These are phyloP conservation scores for Acrasis kona DNA, from an alignment of 78 protist species.

Conservation along the genomic window DNA sequence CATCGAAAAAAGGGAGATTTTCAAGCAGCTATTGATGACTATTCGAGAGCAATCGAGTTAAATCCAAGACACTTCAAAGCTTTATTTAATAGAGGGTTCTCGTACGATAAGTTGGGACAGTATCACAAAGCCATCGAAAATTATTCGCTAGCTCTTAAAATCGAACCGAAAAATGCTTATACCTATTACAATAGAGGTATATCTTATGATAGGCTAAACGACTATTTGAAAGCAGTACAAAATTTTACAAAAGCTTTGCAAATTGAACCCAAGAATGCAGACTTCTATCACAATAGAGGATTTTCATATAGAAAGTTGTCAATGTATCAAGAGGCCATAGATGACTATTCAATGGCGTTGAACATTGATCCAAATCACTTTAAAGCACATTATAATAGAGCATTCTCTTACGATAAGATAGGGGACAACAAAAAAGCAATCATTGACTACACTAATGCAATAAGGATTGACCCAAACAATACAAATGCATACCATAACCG, in stretches of 20 bases:
- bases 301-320: conserved; percentile 48
- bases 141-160: conserved; percentile 28
- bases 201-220: conserved; percentile 19
- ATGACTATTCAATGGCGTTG: conserved; percentile 44
- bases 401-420: conserved; percentile 36
- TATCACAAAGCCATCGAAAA: conserved; percentile 24
- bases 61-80: conserved; percentile 43
- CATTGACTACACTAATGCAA: conserved; percentile 36
- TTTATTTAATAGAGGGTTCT: conserved; percentile 41
- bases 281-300: conserved; percentile 56
- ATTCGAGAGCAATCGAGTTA: conserved; percentile 22
- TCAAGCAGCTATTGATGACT: conserved; percentile 22
- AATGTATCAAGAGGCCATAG: conserved; percentile 24
- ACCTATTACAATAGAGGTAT: conserved; percentile 51
- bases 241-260: conserved; percentile 32
- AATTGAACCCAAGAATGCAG: conserved; percentile 30
- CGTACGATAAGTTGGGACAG: conserved; percentile 34
- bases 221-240: conserved; percentile 26
- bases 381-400: conserved; percentile 57
- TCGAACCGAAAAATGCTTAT: conserved; percentile 35
- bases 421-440: conserved; percentile 20
- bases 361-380: conserved; percentile 34
- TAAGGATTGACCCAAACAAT: conserved; percentile 17
- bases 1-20: conserved; percentile 22
- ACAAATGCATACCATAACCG: conserved; percentile 54